Base-by-base conservation (phyloP, 2,329 filamentous ascomycete species). In the Emydomyces testavorans region DNA sequence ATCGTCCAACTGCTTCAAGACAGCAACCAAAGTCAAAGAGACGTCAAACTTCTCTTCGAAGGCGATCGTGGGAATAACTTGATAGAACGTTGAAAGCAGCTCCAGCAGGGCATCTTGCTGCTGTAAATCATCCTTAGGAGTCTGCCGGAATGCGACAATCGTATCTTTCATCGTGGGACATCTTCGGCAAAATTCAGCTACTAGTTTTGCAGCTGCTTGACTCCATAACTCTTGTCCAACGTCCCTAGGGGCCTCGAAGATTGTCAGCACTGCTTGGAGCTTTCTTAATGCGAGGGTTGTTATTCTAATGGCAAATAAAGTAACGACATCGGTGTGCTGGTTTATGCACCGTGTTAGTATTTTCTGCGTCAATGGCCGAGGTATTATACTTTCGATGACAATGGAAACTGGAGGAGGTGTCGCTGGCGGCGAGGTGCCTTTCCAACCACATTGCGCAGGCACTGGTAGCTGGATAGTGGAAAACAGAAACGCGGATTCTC, bases 31-130 rank as follows among this genome's bases (percentile, higher is more conserved):
- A 16, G 83, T 75, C 0, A 83, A 70, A 0, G 90, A 92, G 3
- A 94, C 82, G 59, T 96, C 92, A 58, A 95, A 92, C 54, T 84
- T 92, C 56, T 88, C 83, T 54, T 83, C 81, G 11, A 93, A 72
- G 1, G 88, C 87, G 20, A 85, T 71, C 51, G 85, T 80, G 1
- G 92, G 89, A 6, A 87, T 75, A 2, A 85, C 74, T 60, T 89
- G 80, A 61, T 93, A 93, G 66, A 93, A 96, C n/a, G 89, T 73
- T 13, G 80, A 76, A 32, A 98, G 66, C 16, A 95, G 69, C 54
- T 85, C 82, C 50, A 83, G 83, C n/a, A 82, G 74, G 18, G 85
- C 80, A 58, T 93, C 85, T 50, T 83, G 78, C 59, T 89, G 85
- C 52, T 93, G 71, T 24, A 83, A 65, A 53, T 90, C 82, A 16